Percentiles rank a stretch among this genome's conserved stretches.
These are phyloP conservation scores for Helichrysum umbraculigerum DNA, from an alignment of 129 eudicot genomes.

Conservation along the genomic window DNA sequence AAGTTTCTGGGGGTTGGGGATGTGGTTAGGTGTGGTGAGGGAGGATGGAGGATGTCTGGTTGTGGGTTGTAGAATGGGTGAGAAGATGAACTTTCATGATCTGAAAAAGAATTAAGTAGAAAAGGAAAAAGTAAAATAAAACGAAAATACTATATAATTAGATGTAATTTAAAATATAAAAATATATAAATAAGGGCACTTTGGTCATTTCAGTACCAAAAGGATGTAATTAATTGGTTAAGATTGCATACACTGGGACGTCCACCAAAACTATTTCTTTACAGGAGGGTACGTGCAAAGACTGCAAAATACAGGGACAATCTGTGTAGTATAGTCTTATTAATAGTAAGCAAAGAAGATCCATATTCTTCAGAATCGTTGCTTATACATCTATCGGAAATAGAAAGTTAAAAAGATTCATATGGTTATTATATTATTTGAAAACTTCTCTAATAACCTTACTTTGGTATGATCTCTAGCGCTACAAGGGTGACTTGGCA, in stretches of 20 bases:
- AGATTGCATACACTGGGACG: not conserved
- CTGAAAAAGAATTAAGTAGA: not conserved
- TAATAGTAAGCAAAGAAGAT: not conserved
- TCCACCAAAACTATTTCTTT: no score
- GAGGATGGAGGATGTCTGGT: not conserved
- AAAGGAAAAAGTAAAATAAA: not conserved
- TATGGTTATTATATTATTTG: constrained; percentile 10
- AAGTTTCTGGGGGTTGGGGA: no score
- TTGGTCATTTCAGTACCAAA: not conserved
- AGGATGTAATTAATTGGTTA: not conserved
- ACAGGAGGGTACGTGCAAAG: not conserved
- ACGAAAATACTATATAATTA: no score
- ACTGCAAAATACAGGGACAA: not conserved
- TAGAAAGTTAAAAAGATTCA: not conserved
- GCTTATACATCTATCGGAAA: not conserved
- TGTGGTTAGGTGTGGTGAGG: no score
- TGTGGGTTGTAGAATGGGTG: not conserved
- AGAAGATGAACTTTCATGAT: not conserved
- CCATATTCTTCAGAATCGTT: not conserved
- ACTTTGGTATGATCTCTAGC: constrained; percentile 46
- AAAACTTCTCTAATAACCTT: not conserved
- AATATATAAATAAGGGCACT: not conserved
- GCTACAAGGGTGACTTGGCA: constrained; percentile 71
- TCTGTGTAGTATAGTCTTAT: not conserved
- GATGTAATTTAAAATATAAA: not conserved